Percentiles rank a stretch among this genome's conserved stretches.
These are phyloP conservation scores for Pythium pyrilobum DNA, from an alignment of 352 stramenopile genomes.

Conservation along the genomic window DNA sequence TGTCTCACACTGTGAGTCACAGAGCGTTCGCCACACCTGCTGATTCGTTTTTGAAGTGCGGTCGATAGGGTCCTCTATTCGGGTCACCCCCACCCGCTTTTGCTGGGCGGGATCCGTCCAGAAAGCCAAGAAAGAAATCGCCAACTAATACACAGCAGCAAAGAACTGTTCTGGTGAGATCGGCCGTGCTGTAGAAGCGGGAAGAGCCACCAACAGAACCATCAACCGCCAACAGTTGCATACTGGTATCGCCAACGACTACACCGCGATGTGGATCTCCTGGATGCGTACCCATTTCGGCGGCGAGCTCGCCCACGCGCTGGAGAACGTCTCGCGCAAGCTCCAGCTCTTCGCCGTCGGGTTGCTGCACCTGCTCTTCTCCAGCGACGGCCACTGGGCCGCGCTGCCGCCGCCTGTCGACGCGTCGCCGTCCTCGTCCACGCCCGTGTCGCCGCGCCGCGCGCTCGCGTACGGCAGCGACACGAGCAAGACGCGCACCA, in stretches of 20 bases:
- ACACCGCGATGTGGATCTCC: not conserved
- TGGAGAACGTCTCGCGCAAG: constrained; percentile 54
- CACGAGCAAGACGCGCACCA: constrained; percentile 15
- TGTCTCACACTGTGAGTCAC: too few species aligned
- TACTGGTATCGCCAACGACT: not conserved
- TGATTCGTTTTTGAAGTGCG: too few species aligned
- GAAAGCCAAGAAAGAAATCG: not conserved
- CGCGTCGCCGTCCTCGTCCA: not conserved
- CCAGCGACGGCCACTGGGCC: constrained; percentile 55
- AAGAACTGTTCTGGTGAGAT: too few species aligned
- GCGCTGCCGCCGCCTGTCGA: not conserved
- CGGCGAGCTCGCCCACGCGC: too few species aligned
- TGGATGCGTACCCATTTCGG: too few species aligned
- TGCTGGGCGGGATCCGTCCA: too few species aligned
- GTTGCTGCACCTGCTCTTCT: constrained; percentile 68
- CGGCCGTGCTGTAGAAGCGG: too few species aligned
- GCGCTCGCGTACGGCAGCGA: not conserved
- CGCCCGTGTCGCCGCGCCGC: not conserved
- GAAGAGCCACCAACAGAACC: too few species aligned
- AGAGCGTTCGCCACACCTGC: too few species aligned
- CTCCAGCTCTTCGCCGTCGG: constrained; percentile 55
- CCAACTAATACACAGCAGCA: too few species aligned
- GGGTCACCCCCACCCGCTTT: too few species aligned
- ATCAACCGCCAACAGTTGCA: not conserved
- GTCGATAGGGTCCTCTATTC: not conserved